These are phyloP conservation scores for Kodamaea restingae DNA, from an alignment of 805 yeast genomes.

Conservation along the genomic window DNA sequence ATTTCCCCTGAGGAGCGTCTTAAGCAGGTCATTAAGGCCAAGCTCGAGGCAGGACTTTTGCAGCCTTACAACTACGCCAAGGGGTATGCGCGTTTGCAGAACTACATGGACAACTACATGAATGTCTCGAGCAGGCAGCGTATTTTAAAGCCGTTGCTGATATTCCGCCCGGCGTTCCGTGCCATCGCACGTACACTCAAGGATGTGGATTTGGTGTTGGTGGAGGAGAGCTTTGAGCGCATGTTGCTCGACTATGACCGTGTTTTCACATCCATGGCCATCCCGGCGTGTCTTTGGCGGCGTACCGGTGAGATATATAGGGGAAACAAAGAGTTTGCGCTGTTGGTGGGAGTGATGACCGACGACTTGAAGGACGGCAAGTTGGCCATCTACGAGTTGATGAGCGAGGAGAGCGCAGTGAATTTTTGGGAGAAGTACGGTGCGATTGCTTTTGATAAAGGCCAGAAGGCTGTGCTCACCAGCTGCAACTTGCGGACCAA, in stretches of 20 bases:
- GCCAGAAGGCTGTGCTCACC: conserved; percentile 91
- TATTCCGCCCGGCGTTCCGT: conserved; percentile 87
- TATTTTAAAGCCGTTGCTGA: conserved; percentile 77
- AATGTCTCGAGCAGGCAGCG: conserved; percentile 76
- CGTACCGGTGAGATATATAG: conserved; percentile 94
- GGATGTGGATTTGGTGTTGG: conserved; percentile 86
- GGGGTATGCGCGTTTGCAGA: conserved; percentile 86
- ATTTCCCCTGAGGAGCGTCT: conserved; percentile 90
- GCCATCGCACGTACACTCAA: conserved; percentile 87
- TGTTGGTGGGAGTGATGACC: conserved; percentile 80
- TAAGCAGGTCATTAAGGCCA: conserved; percentile 91
- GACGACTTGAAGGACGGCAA: conserved; percentile 92
- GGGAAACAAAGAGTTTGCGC: conserved; percentile 95
- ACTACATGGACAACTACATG: conserved; percentile 92
- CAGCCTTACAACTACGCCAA: conserved; percentile 92
- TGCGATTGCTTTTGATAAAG: conserved; percentile 91
- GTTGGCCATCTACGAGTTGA: conserved; percentile 84
- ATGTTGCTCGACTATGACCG: conserved; percentile 91
- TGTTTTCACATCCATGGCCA: conserved; percentile 95
- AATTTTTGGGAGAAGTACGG: conserved; percentile 98
- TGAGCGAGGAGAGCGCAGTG: conserved; percentile 95
- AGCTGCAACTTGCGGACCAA: conserved; percentile 82
- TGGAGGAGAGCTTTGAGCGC: conserved; percentile 91
- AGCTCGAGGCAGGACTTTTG: conserved; percentile 85
- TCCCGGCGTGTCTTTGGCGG: conserved; percentile 96